Base-by-base conservation (phyloP, 805 yeast genomes). In the Candida multigemmis region DNA sequence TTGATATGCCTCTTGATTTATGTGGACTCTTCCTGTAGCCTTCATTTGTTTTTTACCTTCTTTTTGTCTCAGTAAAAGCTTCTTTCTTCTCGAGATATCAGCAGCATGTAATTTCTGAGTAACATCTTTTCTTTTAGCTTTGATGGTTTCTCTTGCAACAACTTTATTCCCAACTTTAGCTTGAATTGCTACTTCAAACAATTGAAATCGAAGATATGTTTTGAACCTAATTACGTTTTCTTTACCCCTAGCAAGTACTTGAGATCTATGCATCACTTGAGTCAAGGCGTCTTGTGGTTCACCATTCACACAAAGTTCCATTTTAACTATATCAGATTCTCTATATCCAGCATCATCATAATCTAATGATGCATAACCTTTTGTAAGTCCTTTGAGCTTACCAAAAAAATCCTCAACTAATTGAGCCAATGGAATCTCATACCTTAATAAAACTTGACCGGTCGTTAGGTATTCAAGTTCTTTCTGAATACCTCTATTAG, bases 381-480 rank as follows among this genome's bases (percentile, higher is more conserved):
- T 74, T 0, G 97, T 84, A 1, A 75, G 68, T 2, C 96, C 87
- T 49, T 89, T 89, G 32, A 89, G 63, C 48, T 82, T 84, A 2
- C 97, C 97, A 52, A 91, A 87, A 50, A 89, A 89, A 54, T 91
- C 96, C 46, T 89, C 96, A 5, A 91, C 95, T 19, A 89, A 58
- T 44, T 85, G 93, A 0, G 94, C 80, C 27, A 91, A 65, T 2
- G 98, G 97, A 5, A 89, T 54, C 32, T 75, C 72, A 51, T 86
- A 91, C 41, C 76, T 79, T 40, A 87, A 51, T 30, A 84, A 52
- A 0, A 83, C 89, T 52, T 89, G 96, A 2, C 86, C 89, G 2
- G 84, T 74, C 14, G 75, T 70, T 22, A 85, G 50, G 42, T 81
- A 85, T 30, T 79, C 79, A 16, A 89, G 53, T 23, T 84, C 95